Evolutionary conservation across 2,329 filamentous ascomycete genomes (phyloP).

Genomic region (Juglanconis sp.): DNA sequence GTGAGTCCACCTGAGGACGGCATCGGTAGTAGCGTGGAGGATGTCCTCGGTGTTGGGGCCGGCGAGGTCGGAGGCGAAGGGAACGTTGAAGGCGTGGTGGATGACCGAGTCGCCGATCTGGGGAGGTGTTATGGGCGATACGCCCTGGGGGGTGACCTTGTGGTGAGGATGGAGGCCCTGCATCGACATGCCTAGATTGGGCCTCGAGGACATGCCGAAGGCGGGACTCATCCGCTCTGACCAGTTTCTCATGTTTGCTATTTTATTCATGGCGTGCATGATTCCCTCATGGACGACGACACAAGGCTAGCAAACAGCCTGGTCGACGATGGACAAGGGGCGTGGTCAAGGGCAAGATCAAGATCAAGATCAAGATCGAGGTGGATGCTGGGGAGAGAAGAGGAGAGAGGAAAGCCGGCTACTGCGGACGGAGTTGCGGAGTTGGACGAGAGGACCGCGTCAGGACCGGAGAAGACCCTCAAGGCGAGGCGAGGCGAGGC

Average conservation of each 20-base stretch:
- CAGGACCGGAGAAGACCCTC: background rate
- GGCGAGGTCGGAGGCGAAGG: constrained; percentile 86
- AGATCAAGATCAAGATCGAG: background rate
- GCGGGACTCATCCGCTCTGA: constrained; percentile 67
- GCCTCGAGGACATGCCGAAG: constrained; percentile 61
- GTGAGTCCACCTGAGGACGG: constrained; percentile 89
- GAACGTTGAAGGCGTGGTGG: constrained; percentile 95
- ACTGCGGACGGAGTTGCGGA: constrained; percentile 6
- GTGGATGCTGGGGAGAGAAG: constrained; percentile 23
- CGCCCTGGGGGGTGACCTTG: constrained; percentile 51
- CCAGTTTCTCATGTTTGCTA: constrained; percentile 71
- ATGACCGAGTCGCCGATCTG: constrained; percentile 73
- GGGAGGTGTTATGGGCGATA: constrained; percentile 61
- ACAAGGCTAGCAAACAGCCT: constrained; percentile 17
- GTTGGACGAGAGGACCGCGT: background rate
- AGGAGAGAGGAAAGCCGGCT: constrained; percentile 24
- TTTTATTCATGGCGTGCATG: constrained; percentile 61
- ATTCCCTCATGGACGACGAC: constrained; percentile 16
- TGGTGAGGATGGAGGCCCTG: constrained; percentile 55
- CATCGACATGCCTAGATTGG: constrained; percentile 54
- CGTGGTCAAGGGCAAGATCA: background rate
- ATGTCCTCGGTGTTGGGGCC: constrained; percentile 94
- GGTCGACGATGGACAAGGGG: constrained; percentile 14
- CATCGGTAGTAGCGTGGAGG: constrained; percentile 83
- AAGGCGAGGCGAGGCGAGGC: background rate